Percentiles rank a stretch among this genome's conserved stretches.
Conservation (phyloP, 306 rosid species). For the Trichosanthes cucumerina region DNA sequence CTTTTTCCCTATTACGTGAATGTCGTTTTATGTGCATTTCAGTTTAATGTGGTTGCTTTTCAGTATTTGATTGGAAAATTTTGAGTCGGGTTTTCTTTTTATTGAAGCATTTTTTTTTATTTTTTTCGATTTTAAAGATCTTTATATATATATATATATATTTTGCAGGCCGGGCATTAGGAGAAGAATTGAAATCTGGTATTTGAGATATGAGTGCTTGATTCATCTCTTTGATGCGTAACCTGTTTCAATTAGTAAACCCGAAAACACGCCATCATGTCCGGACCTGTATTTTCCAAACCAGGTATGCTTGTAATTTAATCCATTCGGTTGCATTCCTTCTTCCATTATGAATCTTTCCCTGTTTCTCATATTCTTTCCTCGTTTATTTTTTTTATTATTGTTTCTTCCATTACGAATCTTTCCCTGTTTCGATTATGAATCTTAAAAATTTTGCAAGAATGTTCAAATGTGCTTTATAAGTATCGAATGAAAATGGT, state of each 20-base stretch:
- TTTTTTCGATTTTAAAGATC: not conserved
- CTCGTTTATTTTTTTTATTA: not conserved
- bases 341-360: not conserved
- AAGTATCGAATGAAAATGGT: not conserved
- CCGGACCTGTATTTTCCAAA: not conserved
- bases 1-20: not conserved
- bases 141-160: no score
- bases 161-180: conserved; percentile 3
- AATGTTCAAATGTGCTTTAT: not conserved
- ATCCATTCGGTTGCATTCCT: not conserved
- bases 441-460: not conserved
- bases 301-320: not conserved
- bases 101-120: not conserved
- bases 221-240: conserved; percentile 16
- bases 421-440: not conserved
- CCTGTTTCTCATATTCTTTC: not conserved
- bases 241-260: conserved; percentile 8
- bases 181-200: conserved; percentile 29
- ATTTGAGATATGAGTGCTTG: conserved; percentile 50
- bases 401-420: not conserved
- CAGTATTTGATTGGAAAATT: not conserved
- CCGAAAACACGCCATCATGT: conserved; percentile 1
- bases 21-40: not conserved
- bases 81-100: not conserved
- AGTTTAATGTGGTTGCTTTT: not conserved